Conservation (phyloP, 345 rosid genomes). For the Syzygium grande region DNA sequence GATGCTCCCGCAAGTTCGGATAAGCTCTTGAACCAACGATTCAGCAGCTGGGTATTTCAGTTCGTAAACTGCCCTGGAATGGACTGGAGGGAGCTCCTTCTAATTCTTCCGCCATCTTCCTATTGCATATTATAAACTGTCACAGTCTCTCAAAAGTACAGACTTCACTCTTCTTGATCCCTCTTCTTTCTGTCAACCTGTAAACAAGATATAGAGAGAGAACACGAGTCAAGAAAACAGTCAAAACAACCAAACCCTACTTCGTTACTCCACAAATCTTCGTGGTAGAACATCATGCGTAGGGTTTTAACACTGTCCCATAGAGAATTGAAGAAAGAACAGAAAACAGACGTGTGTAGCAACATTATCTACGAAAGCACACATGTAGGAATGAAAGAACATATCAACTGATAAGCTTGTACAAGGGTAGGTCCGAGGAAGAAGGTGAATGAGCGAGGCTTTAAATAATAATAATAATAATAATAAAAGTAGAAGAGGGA, state of each 20-base stretch:
- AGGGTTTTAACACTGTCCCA: background rate
- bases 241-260: background rate
- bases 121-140: background rate
- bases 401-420: background rate
- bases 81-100: background rate
- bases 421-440: background rate
- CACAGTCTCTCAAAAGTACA: background rate
- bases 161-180: background rate
- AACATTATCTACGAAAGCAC: background rate
- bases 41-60: background rate
- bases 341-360: background rate
- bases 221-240: background rate
- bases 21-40: background rate
- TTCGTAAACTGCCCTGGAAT: background rate
- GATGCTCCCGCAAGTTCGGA: background rate
- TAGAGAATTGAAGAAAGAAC: background rate
- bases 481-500: background rate
- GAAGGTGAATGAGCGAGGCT: background rate
- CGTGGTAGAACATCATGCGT: background rate
- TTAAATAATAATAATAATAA: background rate
- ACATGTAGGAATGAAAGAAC: background rate
- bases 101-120: background rate
- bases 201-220: background rate
- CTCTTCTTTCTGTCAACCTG: background rate
- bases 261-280: background rate